phyloP scores from a whole-genome alignment of 2,329 filamentous ascomycete species.

The Exophiala spinifera region DNA sequence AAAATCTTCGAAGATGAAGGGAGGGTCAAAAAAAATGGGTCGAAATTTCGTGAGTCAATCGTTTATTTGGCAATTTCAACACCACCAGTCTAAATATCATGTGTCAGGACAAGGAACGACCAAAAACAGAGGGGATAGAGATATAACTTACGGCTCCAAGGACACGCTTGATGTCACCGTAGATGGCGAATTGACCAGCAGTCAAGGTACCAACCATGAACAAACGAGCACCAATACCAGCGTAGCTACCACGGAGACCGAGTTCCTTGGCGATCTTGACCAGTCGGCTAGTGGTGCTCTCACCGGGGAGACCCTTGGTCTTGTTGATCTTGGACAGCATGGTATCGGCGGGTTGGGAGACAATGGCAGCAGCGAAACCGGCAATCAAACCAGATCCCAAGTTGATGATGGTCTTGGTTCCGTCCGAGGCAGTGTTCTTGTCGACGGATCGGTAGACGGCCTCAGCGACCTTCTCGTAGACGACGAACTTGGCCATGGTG shows the following conservation, averaged over 20 bases:
- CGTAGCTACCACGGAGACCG: slow-evolving; percentile 72
- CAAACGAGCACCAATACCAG: slow-evolving; percentile 76
- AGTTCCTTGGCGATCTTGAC: slow-evolving; percentile 88
- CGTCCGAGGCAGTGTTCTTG: slow-evolving; percentile 66
- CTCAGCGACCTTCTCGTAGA: slow-evolving; percentile 85
- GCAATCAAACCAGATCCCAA: slow-evolving; percentile 81
- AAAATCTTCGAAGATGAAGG: slow-evolving; percentile 5
- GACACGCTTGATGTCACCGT: slow-evolving; percentile 56
- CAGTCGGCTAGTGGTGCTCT: slow-evolving; percentile 74
- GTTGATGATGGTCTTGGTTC: slow-evolving; percentile 76
- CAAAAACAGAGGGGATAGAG: not conserved
- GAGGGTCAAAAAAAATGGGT: slow-evolving; percentile 3
- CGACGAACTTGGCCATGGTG: slow-evolving; percentile 94
- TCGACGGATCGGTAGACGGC: slow-evolving; percentile 64
- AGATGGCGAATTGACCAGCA: slow-evolving; percentile 84
- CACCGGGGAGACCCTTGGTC: slow-evolving; percentile 81
- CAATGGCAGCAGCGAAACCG: slow-evolving; percentile 79
- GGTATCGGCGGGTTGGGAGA: slow-evolving; percentile 88
- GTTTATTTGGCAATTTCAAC: slow-evolving; percentile 21
- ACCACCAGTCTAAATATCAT: slow-evolving; percentile 5
- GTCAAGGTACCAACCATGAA: slow-evolving; percentile 74
- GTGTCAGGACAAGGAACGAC: not conserved
- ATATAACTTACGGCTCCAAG: too few relatives aligned
- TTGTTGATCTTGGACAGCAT: slow-evolving; percentile 98
- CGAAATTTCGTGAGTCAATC: not conserved